A percentile compares a stretch with the other conserved stretches of the same genome.
Conservation (phyloP, 129 eudicot genomes). For the Gnaphalium uliginosum region DNA sequence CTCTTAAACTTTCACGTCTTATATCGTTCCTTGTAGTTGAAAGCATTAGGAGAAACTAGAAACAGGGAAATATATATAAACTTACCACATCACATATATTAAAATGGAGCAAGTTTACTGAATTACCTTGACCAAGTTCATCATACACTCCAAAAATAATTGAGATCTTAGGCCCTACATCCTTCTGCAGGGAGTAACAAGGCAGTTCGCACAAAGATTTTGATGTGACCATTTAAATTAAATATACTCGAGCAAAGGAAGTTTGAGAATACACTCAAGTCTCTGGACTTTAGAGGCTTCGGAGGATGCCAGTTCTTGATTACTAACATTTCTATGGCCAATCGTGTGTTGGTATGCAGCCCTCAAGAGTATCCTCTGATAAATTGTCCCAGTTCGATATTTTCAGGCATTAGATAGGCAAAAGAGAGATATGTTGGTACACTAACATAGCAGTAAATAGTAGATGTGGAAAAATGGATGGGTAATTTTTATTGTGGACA, state of each 20-base stretch:
- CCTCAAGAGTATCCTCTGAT: slow-evolving; percentile 83
- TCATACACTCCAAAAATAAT: slow-evolving; percentile 68
- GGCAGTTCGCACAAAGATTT: slow-evolving; percentile 95
- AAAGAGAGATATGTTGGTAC: slow-evolving; percentile 4
- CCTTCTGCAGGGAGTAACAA: slow-evolving; percentile 84
- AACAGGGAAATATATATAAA: slow-evolving; percentile 19
- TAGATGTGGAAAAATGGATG: neutral
- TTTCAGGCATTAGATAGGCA: slow-evolving; percentile 47
- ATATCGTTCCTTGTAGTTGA: slow-evolving; percentile 21
- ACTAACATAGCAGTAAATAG: neutral
- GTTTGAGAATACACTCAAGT: slow-evolving; percentile 72
- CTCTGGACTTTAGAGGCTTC: slow-evolving; percentile 88
- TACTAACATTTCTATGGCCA: slow-evolving; percentile 63
- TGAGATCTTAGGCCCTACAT: slow-evolving; percentile 80
- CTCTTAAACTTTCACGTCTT: slow-evolving; percentile 32
- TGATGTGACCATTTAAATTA: slow-evolving; percentile 97
- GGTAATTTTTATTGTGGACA: neutral
- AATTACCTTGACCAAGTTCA: slow-evolving; percentile 70
- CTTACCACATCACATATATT: slow-evolving; percentile 89
- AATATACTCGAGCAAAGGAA: slow-evolving; percentile 90
- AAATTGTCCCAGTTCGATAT: slow-evolving; percentile 77
- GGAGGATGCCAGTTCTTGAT: slow-evolving; percentile 96
- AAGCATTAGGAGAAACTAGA: slow-evolving; percentile 31
- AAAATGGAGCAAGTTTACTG: slow-evolving; percentile 65
- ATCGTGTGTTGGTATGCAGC: slow-evolving; percentile 62